Percentiles rank a stretch among this genome's conserved stretches.
These are phyloP conservation scores for Pestalotiopsis sp. DNA, from an alignment of 2,329 filamentous ascomycete genomes.

Conservation along the genomic window DNA sequence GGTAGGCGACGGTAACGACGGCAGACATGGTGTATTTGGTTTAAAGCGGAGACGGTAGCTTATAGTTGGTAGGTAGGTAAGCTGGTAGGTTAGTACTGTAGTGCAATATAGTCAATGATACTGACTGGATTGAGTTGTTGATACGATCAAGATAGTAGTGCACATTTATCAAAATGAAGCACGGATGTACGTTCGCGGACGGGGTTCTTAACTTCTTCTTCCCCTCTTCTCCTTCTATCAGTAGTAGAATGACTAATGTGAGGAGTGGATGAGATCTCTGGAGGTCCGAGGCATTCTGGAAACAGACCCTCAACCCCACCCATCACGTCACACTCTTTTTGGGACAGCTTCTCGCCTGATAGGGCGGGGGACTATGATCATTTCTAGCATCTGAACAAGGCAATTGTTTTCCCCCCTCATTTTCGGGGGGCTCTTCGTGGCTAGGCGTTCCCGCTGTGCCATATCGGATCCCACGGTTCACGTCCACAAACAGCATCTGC, in stretches of 20 bases:
- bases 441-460: too few species aligned
- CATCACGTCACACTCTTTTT: background rate
- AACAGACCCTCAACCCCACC: background rate
- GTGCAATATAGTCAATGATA: background rate
- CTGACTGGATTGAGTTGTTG: background rate
- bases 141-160: background rate
- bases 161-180: background rate
- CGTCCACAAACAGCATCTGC: background rate
- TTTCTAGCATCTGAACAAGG: too few species aligned
- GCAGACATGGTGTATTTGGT: slow-evolving; percentile 7
- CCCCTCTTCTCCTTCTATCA: background rate
- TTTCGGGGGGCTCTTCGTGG: too few species aligned
- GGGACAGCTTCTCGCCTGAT: background rate
- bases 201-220: background rate
- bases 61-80: too few species aligned
- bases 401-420: too few species aligned
- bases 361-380: background rate
- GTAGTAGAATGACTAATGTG: too few species aligned
- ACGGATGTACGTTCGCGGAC: background rate
- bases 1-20: slow-evolving; percentile 39
- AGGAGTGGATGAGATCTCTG: background rate
- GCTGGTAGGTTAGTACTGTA: too few species aligned
- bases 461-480: background rate
- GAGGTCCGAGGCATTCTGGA: background rate
- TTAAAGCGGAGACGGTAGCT: background rate